Conservation (phyloP, 257 asterid species). For the Solanum clarkiae region DNA sequence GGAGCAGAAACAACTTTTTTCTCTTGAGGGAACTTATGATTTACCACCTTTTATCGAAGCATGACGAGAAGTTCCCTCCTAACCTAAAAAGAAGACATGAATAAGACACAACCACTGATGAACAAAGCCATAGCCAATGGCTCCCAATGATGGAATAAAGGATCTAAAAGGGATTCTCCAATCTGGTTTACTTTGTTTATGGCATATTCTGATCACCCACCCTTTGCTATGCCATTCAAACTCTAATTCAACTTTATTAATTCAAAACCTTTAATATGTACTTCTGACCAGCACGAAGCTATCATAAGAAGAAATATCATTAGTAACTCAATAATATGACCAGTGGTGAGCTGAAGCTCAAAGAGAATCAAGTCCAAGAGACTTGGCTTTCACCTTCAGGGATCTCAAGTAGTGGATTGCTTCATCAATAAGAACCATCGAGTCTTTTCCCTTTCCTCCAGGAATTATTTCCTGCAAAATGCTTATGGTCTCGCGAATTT, state of each 20-base stretch:
- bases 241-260: background rate
- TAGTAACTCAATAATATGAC: background rate
- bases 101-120: conserved; percentile 6
- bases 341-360: conserved; percentile 8
- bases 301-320: background rate
- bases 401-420: conserved; percentile 63
- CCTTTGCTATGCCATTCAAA: background rate
- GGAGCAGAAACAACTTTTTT: conserved; percentile 8
- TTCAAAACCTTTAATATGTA: background rate
- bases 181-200: background rate
- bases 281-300: background rate
- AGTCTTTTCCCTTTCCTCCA: conserved; percentile 42
- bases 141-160: conserved; percentile 12
- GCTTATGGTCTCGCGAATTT: conserved; percentile 40
- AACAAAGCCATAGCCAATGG: conserved; percentile 1
- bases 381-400: conserved; percentile 58
- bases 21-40: conserved; percentile 18
- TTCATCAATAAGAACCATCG: conserved; percentile 52
- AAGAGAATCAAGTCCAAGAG: conserved; percentile 44
- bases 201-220: background rate
- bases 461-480: conserved; percentile 58
- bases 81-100: conserved; percentile 1
- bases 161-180: background rate
- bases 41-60: conserved; percentile 7
- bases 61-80: background rate